phyloP scores from a whole-genome alignment of 345 rosid genomes.

The Toxicodendron radicans region DNA sequence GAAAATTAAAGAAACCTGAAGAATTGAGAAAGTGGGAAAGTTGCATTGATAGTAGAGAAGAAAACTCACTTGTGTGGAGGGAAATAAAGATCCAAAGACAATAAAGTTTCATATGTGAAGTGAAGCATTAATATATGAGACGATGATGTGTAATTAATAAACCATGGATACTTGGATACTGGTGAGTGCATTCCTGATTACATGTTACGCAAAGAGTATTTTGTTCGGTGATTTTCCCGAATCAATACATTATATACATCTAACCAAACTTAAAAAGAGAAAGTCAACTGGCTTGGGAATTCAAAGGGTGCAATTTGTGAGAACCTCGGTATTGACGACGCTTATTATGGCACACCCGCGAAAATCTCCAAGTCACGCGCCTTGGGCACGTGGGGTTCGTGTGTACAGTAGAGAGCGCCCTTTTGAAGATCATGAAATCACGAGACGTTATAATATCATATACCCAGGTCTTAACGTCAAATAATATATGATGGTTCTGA shows the following conservation, averaged over 20 bases:
- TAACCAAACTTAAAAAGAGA: neutral
- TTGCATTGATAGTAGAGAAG: neutral
- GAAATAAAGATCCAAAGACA: slow-evolving; percentile 5
- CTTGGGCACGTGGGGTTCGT: slow-evolving; percentile 18
- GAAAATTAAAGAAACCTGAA: slow-evolving; percentile 10
- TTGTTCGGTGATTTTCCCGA: neutral
- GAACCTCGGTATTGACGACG: slow-evolving; percentile 27
- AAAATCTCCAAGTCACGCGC: slow-evolving; percentile 11
- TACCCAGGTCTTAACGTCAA: too few relatives aligned
- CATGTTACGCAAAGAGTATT: slow-evolving; percentile 5
- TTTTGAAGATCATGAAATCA: neutral
- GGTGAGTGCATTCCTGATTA: slow-evolving; percentile 4
- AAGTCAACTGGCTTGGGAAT: slow-evolving; percentile 25
- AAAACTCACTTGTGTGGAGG: neutral
- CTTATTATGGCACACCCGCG: slow-evolving; percentile 20
- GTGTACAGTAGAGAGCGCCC: neutral
- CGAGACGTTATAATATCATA: too few relatives aligned
- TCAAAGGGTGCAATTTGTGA: slow-evolving; percentile 11
- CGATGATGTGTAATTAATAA: neutral
- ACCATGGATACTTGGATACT: neutral
- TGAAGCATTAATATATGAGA: neutral
- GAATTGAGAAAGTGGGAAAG: neutral
- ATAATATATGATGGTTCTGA: too few relatives aligned
- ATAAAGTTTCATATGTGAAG: too few relatives aligned
- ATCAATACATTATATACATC: too few relatives aligned